Evolutionary conservation across 805 yeast genomes (phyloP), one percentile per base, ranked within the genome.

Genomic region (Yarrowia deformans): DNA sequence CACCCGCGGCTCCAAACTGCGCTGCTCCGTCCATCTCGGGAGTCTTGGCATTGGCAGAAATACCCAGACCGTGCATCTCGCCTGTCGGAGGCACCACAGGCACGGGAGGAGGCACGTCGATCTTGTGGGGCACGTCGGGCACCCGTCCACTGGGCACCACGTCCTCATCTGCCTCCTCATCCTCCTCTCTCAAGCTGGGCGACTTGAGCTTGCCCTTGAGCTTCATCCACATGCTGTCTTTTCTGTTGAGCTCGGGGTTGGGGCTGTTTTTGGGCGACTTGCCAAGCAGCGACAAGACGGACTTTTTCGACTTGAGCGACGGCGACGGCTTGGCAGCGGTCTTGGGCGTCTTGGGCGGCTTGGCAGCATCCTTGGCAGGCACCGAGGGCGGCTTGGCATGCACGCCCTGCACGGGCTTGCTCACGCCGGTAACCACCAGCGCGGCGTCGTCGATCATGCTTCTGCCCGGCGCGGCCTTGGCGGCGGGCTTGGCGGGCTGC

Each of bases 201-300:
- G 48, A 37, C 16, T 13, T 9, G 16, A 63, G 54, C 18, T 63
- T 63, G 18, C 46, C 56, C 56, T 63, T 63, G 56, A 63, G 48
- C 8, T 63, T 63, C 48, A 37, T 48, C 68, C 68, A 63, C 68
- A 63, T 63, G 37, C 32, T 16, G 39, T 63, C 68, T 39, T 63
- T 63, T 32, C 56, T 14, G 45, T 63, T 63, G 68, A 63, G 56
- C 14, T 60, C 66, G 3, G 64, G 64, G 40, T 46, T 37, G 56
- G 56, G 68, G 18, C 48, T 48, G 68, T 35, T 63, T 16, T 63
- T 63, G n/a, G 68, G 68, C 32, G 55, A 48, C 29, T 63, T 63
- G 8, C 56, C 46, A 2, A 63, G 52, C 42, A 60, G 42, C 16
- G 66, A 60, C 6, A 60, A 43, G 4, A 60, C 52, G 2, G 66